Percentiles rank a stretch among this genome's conserved stretches.
Evolutionary conservation across 2,329 filamentous ascomycete genomes (phyloP).

Genomic region (Teratosphaeria nubilosa): DNA sequence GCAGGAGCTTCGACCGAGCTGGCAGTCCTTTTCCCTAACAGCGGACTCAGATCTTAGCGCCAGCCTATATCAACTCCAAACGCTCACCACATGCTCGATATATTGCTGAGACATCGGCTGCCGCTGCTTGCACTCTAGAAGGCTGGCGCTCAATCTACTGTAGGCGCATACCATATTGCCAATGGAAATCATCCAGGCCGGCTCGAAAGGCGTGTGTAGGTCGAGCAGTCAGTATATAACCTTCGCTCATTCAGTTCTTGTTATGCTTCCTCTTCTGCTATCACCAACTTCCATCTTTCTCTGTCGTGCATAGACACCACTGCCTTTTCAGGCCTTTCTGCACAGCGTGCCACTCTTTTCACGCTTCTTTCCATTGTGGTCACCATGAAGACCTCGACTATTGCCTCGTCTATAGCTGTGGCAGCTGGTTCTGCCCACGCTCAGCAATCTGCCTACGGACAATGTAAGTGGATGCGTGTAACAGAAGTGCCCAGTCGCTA

Average conservation of each 20-base stretch:
- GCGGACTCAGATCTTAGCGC: conserved; percentile 3
- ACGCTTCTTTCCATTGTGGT: conserved; percentile 3
- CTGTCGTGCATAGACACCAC: background rate
- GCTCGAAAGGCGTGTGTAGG: background rate
- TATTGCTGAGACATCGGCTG: background rate
- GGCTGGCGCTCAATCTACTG: background rate
- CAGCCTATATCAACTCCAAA: conserved; percentile 4
- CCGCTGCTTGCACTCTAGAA: background rate
- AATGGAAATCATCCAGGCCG: background rate
- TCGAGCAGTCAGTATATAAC: background rate
- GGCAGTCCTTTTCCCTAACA: background rate
- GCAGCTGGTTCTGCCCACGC: conserved; percentile 19
- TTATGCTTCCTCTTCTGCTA: background rate
- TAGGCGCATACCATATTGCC: background rate
- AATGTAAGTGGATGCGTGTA: conserved; percentile 4
- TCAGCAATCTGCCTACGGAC: conserved; percentile 11
- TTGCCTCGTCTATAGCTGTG: conserved; percentile 17
- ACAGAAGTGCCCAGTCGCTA: background rate
- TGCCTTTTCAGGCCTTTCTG: background rate
- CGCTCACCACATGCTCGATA: background rate
- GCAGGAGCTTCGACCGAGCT: background rate
- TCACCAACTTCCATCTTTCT: background rate
- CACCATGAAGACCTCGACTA: conserved; percentile 20
- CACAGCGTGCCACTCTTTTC: conserved; percentile 12
- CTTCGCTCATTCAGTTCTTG: background rate